phyloP scores from a whole-genome alignment of 176 grass and related monocot species.

The Hyparrhenia diplandra region DNA sequence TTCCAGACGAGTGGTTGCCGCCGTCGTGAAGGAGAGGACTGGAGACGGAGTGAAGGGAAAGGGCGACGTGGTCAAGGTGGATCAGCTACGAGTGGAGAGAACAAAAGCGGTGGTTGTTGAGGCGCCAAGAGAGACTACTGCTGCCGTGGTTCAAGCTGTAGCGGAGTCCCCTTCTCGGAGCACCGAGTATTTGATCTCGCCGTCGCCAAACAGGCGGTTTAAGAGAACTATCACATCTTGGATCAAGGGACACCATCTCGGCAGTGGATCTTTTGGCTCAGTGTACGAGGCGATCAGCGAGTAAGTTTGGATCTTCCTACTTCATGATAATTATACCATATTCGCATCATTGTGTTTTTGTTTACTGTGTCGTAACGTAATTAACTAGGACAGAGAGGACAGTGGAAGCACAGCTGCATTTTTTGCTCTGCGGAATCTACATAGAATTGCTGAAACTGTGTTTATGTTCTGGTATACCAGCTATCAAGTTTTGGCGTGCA shows the following conservation, averaged over 20 bases:
- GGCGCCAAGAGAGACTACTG: neutral
- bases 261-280: conserved; percentile 69
- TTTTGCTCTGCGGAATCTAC: neutral
- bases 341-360: neutral
- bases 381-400: neutral
- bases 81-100: neutral
- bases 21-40: neutral
- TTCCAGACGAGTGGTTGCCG: neutral
- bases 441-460: neutral
- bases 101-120: conserved; percentile 7
- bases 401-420: neutral
- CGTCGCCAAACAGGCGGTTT: conserved; percentile 45
- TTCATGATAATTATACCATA: neutral
- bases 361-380: neutral
- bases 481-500: neutral
- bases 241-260: conserved; percentile 51
- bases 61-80: neutral
- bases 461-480: neutral
- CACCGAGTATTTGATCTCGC: conserved; percentile 31
- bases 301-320: conserved; percentile 37
- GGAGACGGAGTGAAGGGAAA: neutral
- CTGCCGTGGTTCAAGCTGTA: conserved; percentile 13
- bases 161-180: conserved; percentile 15
- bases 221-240: conserved; percentile 63
- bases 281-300: conserved; percentile 81